A percentile compares a stretch with the other conserved stretches of the same genome.
Evolutionary conservation across 2,329 filamentous ascomycete genomes (phyloP).

Genomic region (Thielaviopsis ethacetica): DNA sequence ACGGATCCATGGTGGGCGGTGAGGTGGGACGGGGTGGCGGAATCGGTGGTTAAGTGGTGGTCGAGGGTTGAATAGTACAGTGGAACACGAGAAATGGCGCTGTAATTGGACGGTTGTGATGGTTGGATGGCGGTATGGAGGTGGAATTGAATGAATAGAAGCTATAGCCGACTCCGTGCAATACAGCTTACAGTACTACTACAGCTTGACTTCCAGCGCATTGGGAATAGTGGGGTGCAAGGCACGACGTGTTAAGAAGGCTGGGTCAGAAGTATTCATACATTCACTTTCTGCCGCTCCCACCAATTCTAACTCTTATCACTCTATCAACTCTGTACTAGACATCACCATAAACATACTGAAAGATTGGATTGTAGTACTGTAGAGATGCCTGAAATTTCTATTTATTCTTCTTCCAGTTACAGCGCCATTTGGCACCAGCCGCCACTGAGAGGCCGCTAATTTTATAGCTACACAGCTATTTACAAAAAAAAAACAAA

Average conservation of each 20-base stretch:
- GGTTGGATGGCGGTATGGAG: too few species aligned
- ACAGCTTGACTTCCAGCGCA: background rate
- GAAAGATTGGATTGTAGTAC: too few species aligned
- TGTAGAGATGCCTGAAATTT: background rate
- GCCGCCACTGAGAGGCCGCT: background rate
- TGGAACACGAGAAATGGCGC: too few species aligned
- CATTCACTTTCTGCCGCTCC: background rate
- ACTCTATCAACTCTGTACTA: too few species aligned
- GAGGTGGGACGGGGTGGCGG: conserved; percentile 2
- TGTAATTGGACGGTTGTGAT: too few species aligned
- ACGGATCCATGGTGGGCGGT: conserved; percentile 44
- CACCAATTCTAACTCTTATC: too few species aligned
- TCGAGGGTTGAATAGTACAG: too few species aligned
- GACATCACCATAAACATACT: too few species aligned
- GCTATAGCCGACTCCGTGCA: too few species aligned
- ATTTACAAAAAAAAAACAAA: background rate
- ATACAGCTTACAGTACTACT: background rate
- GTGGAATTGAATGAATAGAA: too few species aligned
- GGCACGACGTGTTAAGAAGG: conserved; percentile 6
- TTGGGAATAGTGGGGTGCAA: conserved; percentile 8
- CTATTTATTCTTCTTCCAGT: background rate
- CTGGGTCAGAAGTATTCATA: conserved; percentile 1
- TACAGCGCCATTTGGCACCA: background rate
- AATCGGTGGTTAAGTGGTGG: background rate
- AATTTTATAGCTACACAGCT: background rate